Percentiles rank a stretch among this genome's conserved stretches.
These are phyloP conservation scores for Mucuna pruriens DNA, from an alignment of 306 rosid genomes.

Conservation along the genomic window DNA sequence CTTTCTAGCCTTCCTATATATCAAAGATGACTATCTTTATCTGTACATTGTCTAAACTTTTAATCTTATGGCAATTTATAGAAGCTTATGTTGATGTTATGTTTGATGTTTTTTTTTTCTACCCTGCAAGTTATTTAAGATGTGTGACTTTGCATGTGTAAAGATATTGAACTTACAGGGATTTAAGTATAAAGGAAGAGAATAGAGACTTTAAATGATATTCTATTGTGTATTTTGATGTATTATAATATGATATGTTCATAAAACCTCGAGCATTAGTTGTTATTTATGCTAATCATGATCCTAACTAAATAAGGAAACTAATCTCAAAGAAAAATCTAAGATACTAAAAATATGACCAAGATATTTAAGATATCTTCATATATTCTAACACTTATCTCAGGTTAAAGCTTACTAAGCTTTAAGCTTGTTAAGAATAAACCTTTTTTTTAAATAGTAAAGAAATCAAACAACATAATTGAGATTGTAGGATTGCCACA, in stretches of 20 bases:
- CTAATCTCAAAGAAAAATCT: neutral
- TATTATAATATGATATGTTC: neutral
- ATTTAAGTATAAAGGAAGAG: neutral
- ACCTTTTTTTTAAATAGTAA: neutral
- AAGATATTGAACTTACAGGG: neutral
- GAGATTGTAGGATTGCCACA: neutral
- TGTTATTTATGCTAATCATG: neutral
- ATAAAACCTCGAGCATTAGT: neutral
- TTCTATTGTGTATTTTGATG: neutral
- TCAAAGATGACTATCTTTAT: neutral
- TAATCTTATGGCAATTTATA: constrained; percentile 10
- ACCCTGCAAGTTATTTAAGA: neutral
- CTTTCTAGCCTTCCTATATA: constrained; percentile 24
- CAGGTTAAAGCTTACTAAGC: neutral
- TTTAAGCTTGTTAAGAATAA: neutral
- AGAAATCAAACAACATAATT: neutral
- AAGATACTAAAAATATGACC: neutral
- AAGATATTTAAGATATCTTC: neutral
- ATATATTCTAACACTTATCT: neutral
- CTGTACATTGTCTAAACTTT: neutral
- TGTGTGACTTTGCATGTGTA: constrained; percentile 7
- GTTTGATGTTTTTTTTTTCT: neutral
- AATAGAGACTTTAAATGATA: neutral
- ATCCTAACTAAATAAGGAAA: neutral
- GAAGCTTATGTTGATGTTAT: constrained; percentile 3